phyloP scores from a whole-genome alignment of 2,329 filamentous ascomycete species.

The Phyllosticta capitalensis region DNA sequence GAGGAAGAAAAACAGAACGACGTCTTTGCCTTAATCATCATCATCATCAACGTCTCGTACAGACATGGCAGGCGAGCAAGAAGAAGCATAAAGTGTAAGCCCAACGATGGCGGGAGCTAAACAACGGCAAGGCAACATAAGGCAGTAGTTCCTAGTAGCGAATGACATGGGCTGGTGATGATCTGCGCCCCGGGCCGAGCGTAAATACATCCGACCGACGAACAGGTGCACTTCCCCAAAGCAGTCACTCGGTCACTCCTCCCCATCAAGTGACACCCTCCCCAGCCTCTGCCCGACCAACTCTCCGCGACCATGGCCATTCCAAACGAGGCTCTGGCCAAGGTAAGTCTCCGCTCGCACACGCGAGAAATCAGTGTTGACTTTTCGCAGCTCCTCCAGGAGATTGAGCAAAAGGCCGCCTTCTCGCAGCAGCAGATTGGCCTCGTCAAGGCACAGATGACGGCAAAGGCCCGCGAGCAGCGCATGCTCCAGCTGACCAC shows the following conservation, averaged over 20 bases:
- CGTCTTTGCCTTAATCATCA: neutral
- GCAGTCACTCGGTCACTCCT: neutral
- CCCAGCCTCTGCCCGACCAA: neutral
- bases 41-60: neutral
- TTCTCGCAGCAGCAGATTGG: slow-evolving; percentile 87
- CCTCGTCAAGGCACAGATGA: slow-evolving; percentile 74
- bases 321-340: slow-evolving; percentile 85
- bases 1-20: neutral
- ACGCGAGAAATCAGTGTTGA: no score
- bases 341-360: slow-evolving; percentile 54
- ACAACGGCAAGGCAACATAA: no score
- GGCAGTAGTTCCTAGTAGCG: no score
- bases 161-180: no score
- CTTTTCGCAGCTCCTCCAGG: slow-evolving; percentile 63
- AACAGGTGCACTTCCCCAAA: no score
- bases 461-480: slow-evolving; percentile 76
- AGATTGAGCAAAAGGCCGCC: slow-evolving; percentile 85
- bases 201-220: slow-evolving; percentile 5
- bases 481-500: slow-evolving; percentile 81
- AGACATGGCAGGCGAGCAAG: no score
- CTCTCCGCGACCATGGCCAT: slow-evolving; percentile 62
- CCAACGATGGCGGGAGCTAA: no score
- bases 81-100: no score
- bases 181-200: slow-evolving; percentile 7
- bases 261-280: neutral